phyloP scores from a whole-genome alignment of 176 grass and related monocot genomes.

The Neostapfia colusana region DNA sequence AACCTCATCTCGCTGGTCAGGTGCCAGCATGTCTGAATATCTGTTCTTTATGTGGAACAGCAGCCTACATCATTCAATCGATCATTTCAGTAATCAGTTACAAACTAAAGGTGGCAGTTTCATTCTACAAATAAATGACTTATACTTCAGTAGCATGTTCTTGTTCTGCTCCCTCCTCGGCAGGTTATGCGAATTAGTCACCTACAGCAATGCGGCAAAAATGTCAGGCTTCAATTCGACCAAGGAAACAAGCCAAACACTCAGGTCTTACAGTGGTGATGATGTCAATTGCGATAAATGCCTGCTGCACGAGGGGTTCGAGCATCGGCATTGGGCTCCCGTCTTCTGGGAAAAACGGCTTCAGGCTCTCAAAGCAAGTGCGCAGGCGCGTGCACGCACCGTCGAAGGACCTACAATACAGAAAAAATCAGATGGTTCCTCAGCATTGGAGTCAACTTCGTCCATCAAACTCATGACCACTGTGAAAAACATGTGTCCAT shows the following conservation, averaged over 20 bases:
- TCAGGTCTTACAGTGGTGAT: constrained; percentile 58
- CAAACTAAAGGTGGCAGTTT: constrained; percentile 17
- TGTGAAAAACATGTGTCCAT: constrained; percentile 37
- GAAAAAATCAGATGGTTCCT: constrained; percentile 23
- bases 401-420: constrained; percentile 82
- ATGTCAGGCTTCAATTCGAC: constrained; percentile 18
- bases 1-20: constrained; percentile 67
- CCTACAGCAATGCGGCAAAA: constrained; percentile 35
- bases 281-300: constrained; percentile 63
- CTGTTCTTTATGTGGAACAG: constrained; percentile 87
- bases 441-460: background rate
- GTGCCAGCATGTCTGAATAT: constrained; percentile 66
- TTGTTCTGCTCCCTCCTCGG: constrained; percentile 69
- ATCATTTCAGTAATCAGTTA: constrained; percentile 41
- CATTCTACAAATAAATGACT: constrained; percentile 8
- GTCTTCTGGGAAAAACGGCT: constrained; percentile 60
- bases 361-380: constrained; percentile 73
- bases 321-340: constrained; percentile 75
- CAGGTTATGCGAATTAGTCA: constrained; percentile 53
- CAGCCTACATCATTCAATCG: constrained; percentile 51
- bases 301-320: constrained; percentile 73
- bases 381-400: constrained; percentile 56
- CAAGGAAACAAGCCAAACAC: background rate
- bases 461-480: constrained; percentile 3
- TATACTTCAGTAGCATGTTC: constrained; percentile 65